These are phyloP conservation scores for Dionaea muscipula DNA, from an alignment of 179 eudicot species.

Conservation along the genomic window DNA sequence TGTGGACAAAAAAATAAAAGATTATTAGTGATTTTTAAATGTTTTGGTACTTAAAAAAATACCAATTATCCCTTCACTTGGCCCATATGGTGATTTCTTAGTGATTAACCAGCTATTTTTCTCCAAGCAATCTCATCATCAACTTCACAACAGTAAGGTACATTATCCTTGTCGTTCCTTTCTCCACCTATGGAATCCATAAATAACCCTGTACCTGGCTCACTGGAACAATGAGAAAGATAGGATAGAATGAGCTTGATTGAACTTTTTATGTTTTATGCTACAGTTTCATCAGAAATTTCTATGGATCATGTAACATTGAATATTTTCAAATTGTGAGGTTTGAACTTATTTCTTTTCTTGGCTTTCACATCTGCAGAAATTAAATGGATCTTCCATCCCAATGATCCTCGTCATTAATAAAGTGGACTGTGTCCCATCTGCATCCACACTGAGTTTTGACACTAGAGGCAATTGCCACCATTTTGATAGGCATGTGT, in stretches of 20 bases:
- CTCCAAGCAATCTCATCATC: not conserved
- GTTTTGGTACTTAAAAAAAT: too few species aligned
- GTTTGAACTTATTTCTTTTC: not conserved
- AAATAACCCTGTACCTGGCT: too few species aligned
- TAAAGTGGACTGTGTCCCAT: slow-evolving; percentile 66
- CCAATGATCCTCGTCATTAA: slow-evolving; percentile 81
- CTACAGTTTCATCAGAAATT: not conserved
- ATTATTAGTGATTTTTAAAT: too few species aligned
- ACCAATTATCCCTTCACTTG: too few species aligned
- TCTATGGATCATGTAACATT: too few species aligned
- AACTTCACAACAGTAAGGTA: not conserved
- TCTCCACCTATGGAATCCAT: too few species aligned
- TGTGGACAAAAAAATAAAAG: too few species aligned
- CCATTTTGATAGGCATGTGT: slow-evolving; percentile 40
- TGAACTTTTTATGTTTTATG: not conserved
- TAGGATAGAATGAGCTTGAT: not conserved
- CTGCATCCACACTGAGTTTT: slow-evolving; percentile 27
- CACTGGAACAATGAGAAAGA: too few species aligned
- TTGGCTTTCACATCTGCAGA: slow-evolving; percentile 20
- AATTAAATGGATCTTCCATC: slow-evolving; percentile 30
- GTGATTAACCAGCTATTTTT: too few species aligned
- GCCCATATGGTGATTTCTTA: too few species aligned
- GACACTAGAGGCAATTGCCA: slow-evolving; percentile 14
- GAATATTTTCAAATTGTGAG: too few species aligned
- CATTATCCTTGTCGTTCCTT: too few species aligned